These are phyloP conservation scores for Saccharomycopsis hybrid DNA, from an alignment of 1,139 yeast species.

Conservation along the genomic window DNA sequence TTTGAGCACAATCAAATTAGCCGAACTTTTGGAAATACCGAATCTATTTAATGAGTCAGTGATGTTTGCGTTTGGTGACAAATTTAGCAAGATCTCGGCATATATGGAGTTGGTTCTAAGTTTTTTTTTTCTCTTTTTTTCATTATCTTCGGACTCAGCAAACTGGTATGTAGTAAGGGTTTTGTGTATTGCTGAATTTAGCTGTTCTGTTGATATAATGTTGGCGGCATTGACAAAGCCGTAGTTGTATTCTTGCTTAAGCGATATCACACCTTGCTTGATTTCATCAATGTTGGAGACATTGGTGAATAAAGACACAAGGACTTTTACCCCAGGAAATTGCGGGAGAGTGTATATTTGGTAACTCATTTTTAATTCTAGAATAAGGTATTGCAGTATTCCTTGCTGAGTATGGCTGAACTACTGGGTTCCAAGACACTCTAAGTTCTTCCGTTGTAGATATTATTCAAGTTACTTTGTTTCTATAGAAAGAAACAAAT, in stretches of 20 bases:
- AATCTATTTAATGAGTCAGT: slow-evolving; percentile 12
- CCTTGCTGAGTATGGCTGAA: too few relatives aligned
- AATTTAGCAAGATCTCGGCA: slow-evolving; percentile 17
- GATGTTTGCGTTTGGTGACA: slow-evolving; percentile 18
- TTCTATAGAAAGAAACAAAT: too few relatives aligned
- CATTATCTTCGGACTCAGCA: neutral
- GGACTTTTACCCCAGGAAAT: slow-evolving; percentile 10
- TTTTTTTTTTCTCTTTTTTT: neutral
- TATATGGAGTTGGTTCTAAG: slow-evolving; percentile 13
- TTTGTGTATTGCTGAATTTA: slow-evolving; percentile 15
- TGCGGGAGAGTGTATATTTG: slow-evolving; percentile 8
- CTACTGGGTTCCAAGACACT: too few relatives aligned
- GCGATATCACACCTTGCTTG: slow-evolving; percentile 12
- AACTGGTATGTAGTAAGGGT: slow-evolving; percentile 11
- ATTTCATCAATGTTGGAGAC: slow-evolving; percentile 15
- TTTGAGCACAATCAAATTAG: slow-evolving; percentile 15
- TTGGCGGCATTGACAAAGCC: slow-evolving; percentile 18
- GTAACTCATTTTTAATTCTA: slow-evolving; percentile 3
- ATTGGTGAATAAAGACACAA: slow-evolving; percentile 6
- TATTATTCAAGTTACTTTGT: too few relatives aligned
- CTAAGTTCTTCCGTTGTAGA: too few relatives aligned
- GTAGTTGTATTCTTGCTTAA: slow-evolving; percentile 11
- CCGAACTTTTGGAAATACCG: slow-evolving; percentile 11
- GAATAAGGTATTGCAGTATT: neutral
- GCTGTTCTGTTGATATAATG: slow-evolving; percentile 14